phyloP scores from a whole-genome alignment of 2,329 filamentous ascomycete genomes.

The Lachnellula subtilissima region DNA sequence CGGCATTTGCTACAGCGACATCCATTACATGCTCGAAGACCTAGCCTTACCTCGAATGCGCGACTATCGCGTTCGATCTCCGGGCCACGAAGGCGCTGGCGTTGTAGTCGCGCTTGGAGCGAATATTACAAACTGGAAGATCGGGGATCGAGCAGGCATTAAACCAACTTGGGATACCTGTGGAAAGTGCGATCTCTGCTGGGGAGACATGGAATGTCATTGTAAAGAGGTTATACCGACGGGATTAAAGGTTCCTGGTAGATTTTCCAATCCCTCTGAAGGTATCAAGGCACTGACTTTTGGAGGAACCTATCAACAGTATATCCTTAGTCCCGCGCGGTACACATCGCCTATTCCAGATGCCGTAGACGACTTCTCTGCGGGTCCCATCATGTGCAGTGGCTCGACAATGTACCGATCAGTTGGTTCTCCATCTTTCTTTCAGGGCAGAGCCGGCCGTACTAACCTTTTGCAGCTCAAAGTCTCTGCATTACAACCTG shows the following conservation, averaged over 20 bases:
- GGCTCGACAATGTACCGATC: constrained; percentile 54
- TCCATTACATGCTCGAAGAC: constrained; percentile 54
- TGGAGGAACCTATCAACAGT: constrained; percentile 53
- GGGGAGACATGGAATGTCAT: constrained; percentile 49
- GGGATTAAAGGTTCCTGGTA: constrained; percentile 37
- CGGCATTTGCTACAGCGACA: constrained; percentile 52
- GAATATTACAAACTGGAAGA: constrained; percentile 47
- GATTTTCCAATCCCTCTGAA: not conserved
- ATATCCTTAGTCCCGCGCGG: constrained; percentile 48
- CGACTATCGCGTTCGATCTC: constrained; percentile 38
- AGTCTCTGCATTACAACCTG: constrained; percentile 38
- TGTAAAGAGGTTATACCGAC: constrained; percentile 42
- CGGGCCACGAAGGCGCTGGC: constrained; percentile 54
- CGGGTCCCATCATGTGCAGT: constrained; percentile 56
- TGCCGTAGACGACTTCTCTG: constrained; percentile 48
- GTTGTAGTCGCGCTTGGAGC: constrained; percentile 52
- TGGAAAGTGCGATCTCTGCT: constrained; percentile 46
- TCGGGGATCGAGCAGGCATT: constrained; percentile 49
- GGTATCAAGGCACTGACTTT: no score
- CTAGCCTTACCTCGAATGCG: constrained; percentile 45
- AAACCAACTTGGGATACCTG: constrained; percentile 50
- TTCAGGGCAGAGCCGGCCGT: no score
- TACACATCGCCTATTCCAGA: constrained; percentile 46
- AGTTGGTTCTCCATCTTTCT: constrained; percentile 1
- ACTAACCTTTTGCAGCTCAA: constrained; percentile 30